These are phyloP conservation scores for Cladorrhinum sp. DNA, from an alignment of 2,329 filamentous ascomycete species.

Conservation along the genomic window DNA sequence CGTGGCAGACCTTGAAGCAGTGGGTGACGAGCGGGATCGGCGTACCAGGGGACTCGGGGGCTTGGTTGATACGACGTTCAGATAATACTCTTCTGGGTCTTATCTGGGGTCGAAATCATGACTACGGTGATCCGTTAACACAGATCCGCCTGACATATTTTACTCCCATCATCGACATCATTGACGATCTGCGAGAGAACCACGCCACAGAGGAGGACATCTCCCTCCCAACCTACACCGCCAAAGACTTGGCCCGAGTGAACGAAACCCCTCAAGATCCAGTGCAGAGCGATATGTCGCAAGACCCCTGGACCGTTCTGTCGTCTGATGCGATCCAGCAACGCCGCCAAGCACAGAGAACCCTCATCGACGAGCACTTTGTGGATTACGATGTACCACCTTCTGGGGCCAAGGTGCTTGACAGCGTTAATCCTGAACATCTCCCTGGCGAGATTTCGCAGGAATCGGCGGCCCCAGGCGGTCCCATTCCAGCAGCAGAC, in stretches of 20 bases:
- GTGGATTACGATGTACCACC: not conserved
- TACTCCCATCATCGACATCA: conserved; percentile 22
- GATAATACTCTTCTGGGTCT: conserved; percentile 19
- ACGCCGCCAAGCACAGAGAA: not conserved
- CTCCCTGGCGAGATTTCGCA: not conserved
- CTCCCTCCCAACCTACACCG: conserved; percentile 11
- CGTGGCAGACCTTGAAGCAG: conserved; percentile 10
- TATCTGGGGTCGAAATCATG: conserved; percentile 21
- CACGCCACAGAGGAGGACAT: not conserved
- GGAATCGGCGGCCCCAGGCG: not conserved
- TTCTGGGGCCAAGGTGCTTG: not conserved
- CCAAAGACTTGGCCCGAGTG: not conserved
- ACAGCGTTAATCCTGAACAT: not conserved
- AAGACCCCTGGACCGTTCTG: conserved; percentile 12
- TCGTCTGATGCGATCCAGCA: not conserved
- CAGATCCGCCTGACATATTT: conserved; percentile 20
- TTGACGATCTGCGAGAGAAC: conserved; percentile 16
- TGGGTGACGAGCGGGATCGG: conserved; percentile 23
- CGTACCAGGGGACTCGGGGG: conserved; percentile 22
- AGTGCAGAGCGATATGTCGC: conserved; percentile 6
- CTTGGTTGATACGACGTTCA: conserved; percentile 22
- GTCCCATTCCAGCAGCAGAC: not conserved
- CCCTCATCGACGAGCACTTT: not conserved
- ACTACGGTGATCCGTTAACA: conserved; percentile 11
- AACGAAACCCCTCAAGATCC: not conserved